These are phyloP conservation scores for Perkinsus chesapeaki DNA, from an alignment of 169 alveolate genomes.

Conservation along the genomic window DNA sequence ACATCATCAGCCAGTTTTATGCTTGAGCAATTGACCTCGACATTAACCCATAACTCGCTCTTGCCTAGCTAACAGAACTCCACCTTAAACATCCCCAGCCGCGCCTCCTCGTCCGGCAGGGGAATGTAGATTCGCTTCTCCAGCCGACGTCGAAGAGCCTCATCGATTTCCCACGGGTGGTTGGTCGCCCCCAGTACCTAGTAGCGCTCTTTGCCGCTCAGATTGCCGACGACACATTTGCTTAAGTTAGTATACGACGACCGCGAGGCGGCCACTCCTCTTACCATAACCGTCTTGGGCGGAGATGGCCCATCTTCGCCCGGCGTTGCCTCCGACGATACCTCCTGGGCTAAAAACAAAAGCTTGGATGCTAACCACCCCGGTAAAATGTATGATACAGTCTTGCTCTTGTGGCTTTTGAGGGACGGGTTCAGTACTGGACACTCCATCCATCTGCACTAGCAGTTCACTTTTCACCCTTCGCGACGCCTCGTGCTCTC, in stretches of 20 bases:
- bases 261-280: too few species aligned
- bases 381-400: neutral
- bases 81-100: slow-evolving; percentile 34
- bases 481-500: slow-evolving; percentile 76
- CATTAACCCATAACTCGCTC: slow-evolving; percentile 37
- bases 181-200: slow-evolving; percentile 75
- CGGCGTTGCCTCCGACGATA: neutral
- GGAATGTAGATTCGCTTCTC: slow-evolving; percentile 82
- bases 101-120: slow-evolving; percentile 68
- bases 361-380: neutral
- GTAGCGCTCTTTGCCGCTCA: too few species aligned
- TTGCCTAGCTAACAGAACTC: slow-evolving; percentile 22
- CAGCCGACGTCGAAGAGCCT: slow-evolving; percentile 82
- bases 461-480: slow-evolving; percentile 80
- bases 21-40: slow-evolving; percentile 22
- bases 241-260: too few species aligned
- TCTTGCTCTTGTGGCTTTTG: neutral
- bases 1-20: slow-evolving; percentile 36
- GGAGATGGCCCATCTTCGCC: neutral
- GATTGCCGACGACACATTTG: too few species aligned
- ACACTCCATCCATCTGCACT: slow-evolving; percentile 77
- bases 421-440: neutral
- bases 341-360: neutral
- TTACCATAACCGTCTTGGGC: neutral
- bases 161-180: slow-evolving; percentile 87